Conservation (phyloP, 129 eudicot genomes). For the Dittrichia graveolens region DNA sequence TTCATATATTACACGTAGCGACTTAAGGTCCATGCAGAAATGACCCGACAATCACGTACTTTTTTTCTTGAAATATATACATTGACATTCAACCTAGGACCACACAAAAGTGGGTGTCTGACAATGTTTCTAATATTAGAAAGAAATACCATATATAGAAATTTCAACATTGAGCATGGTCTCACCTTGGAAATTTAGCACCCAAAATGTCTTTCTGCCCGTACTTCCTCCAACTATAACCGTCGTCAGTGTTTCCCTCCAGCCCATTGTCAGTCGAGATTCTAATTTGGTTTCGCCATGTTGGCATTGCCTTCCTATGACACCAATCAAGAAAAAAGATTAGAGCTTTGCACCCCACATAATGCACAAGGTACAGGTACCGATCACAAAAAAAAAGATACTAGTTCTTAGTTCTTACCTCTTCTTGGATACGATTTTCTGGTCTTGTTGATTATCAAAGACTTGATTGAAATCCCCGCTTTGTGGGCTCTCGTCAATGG, state of each 20-base stretch:
- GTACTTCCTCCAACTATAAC: constrained; percentile 95
- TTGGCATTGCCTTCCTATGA: constrained; percentile 70
- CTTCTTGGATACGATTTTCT: constrained; percentile 50
- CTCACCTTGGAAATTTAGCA: constrained; percentile 15
- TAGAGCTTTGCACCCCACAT: constrained; percentile 7
- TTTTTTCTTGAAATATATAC: neutral
- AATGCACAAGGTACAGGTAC: neutral
- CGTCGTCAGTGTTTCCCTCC: constrained; percentile 82
- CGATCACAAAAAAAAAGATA: neutral
- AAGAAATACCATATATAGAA: neutral
- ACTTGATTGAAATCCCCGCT: constrained; percentile 44
- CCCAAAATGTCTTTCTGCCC: constrained; percentile 92
- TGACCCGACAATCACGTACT: neutral
- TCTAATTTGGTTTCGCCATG: constrained; percentile 76
- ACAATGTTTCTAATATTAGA: neutral
- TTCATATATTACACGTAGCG: neutral
- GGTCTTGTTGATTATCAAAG: constrained; percentile 36
- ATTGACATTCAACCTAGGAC: constrained; percentile 3
- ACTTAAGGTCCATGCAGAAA: neutral
- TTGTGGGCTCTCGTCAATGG: constrained; percentile 56
- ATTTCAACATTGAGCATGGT: neutral
- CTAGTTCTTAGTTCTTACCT: constrained; percentile 41
- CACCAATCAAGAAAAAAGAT: constrained; percentile 19
- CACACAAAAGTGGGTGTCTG: neutral
- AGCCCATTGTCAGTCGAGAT: constrained; percentile 61